Percentiles rank a stretch among this genome's conserved stretches.
These are phyloP conservation scores for Sordariomycetes sp. DNA, from an alignment of 2,329 filamentous ascomycete genomes.

Conservation along the genomic window DNA sequence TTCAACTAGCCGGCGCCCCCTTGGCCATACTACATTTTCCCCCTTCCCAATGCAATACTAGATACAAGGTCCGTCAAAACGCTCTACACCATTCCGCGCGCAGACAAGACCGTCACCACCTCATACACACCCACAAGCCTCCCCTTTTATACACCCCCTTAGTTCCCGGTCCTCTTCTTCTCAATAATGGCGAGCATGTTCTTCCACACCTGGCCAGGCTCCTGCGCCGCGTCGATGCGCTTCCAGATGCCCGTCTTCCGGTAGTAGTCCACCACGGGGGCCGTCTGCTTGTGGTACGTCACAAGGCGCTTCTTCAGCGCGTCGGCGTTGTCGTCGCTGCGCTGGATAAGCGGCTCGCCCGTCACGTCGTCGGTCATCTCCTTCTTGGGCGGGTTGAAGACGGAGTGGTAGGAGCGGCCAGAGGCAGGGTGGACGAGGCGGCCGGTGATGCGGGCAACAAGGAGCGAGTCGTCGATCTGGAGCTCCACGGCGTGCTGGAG, in stretches of 20 bases:
- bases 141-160: neutral
- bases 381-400: constrained; percentile 96
- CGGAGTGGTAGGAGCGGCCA: constrained; percentile 93
- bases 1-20: neutral
- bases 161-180: constrained; percentile 30
- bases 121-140: neutral
- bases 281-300: constrained; percentile 91
- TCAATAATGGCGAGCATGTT: constrained; percentile 78
- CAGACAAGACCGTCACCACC: neutral
- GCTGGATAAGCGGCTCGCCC: constrained; percentile 91
- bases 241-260: constrained; percentile 96
- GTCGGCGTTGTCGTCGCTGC: constrained; percentile 93
- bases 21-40: neutral
- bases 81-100: neutral
- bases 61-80: neutral
- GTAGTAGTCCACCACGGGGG: constrained; percentile 92
- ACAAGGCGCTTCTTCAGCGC: constrained; percentile 88
- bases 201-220: constrained; percentile 93
- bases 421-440: constrained; percentile 93
- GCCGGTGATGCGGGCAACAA: constrained; percentile 93
- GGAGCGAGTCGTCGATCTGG: constrained; percentile 87
- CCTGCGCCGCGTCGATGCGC: constrained; percentile 88
- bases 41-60: neutral
- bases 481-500: constrained; percentile 95
- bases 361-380: constrained; percentile 94